Conservation (phyloP, 2,329 filamentous ascomycete genomes). For the Talaromyces sp. region DNA sequence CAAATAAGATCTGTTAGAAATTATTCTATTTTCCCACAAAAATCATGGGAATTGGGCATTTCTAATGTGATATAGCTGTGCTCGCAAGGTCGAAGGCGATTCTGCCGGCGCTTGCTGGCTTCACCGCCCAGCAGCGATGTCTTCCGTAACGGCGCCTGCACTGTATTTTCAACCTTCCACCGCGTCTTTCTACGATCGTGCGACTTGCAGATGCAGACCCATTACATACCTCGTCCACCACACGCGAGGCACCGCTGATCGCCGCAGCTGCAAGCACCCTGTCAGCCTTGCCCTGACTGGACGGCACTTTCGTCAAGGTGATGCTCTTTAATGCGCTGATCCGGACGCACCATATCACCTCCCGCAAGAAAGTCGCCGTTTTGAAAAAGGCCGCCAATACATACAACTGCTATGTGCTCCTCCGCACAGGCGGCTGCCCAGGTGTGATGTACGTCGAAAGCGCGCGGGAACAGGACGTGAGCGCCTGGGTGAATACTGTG, state of each 20-base stretch:
- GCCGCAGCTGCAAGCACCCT: neutral
- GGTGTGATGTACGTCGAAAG: conserved; percentile 76
- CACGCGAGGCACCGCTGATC: neutral
- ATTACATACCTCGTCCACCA: neutral
- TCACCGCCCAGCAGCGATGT: neutral
- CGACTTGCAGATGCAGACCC: neutral
- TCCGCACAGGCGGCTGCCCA: conserved; percentile 62
- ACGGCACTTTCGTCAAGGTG: neutral
- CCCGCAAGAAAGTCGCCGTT: conserved; percentile 63
- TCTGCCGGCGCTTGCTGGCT: neutral
- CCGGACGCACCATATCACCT: conserved; percentile 75
- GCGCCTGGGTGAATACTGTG: conserved; percentile 59
- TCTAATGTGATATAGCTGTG: neutral
- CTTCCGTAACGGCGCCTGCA: neutral
- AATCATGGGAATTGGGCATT: neutral
- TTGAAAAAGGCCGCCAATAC: conserved; percentile 60
- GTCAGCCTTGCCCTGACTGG: neutral
- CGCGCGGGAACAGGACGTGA: conserved; percentile 46
- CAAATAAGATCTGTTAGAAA: neutral
- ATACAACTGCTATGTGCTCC: conserved; percentile 56
- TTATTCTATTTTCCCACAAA: neutral
- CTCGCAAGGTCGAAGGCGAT: neutral
- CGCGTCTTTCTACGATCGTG: neutral
- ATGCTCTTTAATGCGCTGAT: conserved; percentile 54
- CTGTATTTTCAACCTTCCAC: neutral